Evolutionary conservation across 2,329 filamentous ascomycete genomes (phyloP).

Genomic region (Orbilia oligospora): DNA sequence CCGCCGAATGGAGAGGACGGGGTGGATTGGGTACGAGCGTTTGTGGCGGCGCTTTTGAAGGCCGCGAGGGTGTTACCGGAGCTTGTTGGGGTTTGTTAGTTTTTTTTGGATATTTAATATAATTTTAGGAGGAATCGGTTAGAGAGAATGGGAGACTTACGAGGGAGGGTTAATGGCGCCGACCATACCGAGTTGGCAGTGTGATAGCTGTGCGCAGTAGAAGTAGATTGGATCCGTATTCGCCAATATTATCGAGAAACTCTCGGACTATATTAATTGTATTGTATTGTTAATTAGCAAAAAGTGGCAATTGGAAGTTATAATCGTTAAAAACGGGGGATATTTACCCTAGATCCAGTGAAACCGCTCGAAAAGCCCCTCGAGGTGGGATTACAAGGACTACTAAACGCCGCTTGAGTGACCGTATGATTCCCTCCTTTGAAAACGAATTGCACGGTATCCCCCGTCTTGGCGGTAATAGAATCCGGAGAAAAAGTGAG

Average conservation of each 20-base stretch:
- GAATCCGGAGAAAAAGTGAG: conserved; percentile 78
- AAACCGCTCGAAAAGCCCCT: conserved; percentile 49
- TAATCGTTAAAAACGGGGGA: background rate
- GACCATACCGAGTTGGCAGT: conserved; percentile 56
- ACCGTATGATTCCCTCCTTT: conserved; percentile 78
- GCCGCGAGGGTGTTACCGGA: conserved; percentile 54
- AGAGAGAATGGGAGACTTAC: conserved; percentile 13
- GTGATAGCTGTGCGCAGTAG: conserved; percentile 34
- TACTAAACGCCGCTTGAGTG: conserved; percentile 81
- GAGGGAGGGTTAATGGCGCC: conserved; percentile 52
- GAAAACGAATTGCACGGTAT: conserved; percentile 45
- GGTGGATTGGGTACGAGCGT: conserved; percentile 19
- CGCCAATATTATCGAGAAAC: conserved; percentile 80
- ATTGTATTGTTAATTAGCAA: too few relatives aligned
- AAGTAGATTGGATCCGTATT: conserved; percentile 65
- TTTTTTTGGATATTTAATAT: too few relatives aligned
- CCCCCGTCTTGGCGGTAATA: conserved; percentile 74
- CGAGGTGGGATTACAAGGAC: conserved; percentile 77
- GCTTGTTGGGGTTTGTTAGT: background rate
- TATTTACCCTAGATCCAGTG: conserved; percentile 29
- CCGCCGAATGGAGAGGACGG: conserved; percentile 40
- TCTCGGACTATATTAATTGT: conserved; percentile 65
- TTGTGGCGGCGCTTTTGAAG: conserved; percentile 32
- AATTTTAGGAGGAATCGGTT: too few relatives aligned
- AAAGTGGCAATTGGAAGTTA: background rate